Evolutionary conservation across 2,329 filamentous ascomycete genomes (phyloP).

Genomic region (Rhinocladiella mackenziei): DNA sequence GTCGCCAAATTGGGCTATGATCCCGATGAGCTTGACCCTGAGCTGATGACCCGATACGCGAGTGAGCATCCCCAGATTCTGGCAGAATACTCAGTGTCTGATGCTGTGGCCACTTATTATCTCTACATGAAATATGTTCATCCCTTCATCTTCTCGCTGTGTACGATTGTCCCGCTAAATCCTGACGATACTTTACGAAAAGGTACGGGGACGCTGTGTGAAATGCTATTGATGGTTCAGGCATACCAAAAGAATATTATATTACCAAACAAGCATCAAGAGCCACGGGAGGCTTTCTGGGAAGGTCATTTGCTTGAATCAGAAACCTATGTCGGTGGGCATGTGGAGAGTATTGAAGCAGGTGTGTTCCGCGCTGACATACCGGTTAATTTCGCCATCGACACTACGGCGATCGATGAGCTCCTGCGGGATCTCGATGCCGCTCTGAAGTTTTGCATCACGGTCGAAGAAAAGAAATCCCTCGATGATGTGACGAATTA

Average conservation of each 20-base stretch:
- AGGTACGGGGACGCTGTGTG: constrained; percentile 95
- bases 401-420: constrained; percentile 83
- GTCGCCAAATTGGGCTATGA: constrained; percentile 98
- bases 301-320: constrained; percentile 94
- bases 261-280: constrained; percentile 90
- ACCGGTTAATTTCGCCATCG: constrained; percentile 88
- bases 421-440: constrained; percentile 80
- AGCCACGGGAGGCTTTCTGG: constrained; percentile 89
- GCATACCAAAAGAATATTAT: constrained; percentile 90
- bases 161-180: constrained; percentile 89
- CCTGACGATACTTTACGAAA: constrained; percentile 92
- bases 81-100: constrained; percentile 96
- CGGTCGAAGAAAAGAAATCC: constrained; percentile 77
- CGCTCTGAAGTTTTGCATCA: constrained; percentile 81
- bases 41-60: constrained; percentile 90
- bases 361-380: constrained; percentile 96
- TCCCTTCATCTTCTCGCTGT: constrained; percentile 97
- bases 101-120: constrained; percentile 98
- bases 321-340: constrained; percentile 95
- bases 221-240: constrained; percentile 99
- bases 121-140: constrained; percentile 99
- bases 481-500: constrained; percentile 77
- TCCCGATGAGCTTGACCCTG: constrained; percentile 93
- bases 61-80: constrained; percentile 86
- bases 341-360: constrained; percentile 98